phyloP scores from a whole-genome alignment of 805 yeast species.

The Candida easanensis region DNA sequence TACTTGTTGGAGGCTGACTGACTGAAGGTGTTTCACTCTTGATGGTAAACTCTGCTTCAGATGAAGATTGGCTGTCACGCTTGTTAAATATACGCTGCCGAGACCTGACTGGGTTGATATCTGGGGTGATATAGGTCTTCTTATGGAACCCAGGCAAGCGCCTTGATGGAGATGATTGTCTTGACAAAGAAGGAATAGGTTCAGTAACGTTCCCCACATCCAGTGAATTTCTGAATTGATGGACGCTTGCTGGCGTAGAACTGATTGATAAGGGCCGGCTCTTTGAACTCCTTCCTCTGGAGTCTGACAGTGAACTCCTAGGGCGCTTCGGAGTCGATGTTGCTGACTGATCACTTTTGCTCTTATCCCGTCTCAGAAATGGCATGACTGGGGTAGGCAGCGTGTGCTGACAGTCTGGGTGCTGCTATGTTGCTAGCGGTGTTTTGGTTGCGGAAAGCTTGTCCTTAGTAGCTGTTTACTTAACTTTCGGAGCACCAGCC shows the following conservation, averaged over 20 bases:
- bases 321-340: slow-evolving; percentile 2
- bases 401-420: too few species aligned
- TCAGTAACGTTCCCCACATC: background rate
- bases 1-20: background rate
- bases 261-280: background rate
- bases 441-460: too few species aligned
- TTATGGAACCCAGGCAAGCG: background rate
- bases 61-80: slow-evolving; percentile 1
- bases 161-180: background rate
- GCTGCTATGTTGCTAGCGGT: too few species aligned
- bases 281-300: background rate
- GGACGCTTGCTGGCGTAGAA: background rate
- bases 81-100: slow-evolving; percentile 8
- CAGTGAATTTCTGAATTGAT: background rate
- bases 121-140: slow-evolving; percentile 12
- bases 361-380: slow-evolving; percentile 1
- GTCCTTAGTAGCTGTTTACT: too few species aligned
- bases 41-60: background rate
- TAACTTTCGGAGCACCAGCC: too few species aligned
- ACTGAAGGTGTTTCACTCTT: background rate
- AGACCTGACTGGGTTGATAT: slow-evolving; percentile 8
- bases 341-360: background rate
- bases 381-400: too few species aligned
- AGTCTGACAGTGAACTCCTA: background rate
- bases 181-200: background rate